Evolutionary conservation across 1,284 basidiomycete species (phyloP).

Genomic region (Papiliotrema nemorosa): DNA sequence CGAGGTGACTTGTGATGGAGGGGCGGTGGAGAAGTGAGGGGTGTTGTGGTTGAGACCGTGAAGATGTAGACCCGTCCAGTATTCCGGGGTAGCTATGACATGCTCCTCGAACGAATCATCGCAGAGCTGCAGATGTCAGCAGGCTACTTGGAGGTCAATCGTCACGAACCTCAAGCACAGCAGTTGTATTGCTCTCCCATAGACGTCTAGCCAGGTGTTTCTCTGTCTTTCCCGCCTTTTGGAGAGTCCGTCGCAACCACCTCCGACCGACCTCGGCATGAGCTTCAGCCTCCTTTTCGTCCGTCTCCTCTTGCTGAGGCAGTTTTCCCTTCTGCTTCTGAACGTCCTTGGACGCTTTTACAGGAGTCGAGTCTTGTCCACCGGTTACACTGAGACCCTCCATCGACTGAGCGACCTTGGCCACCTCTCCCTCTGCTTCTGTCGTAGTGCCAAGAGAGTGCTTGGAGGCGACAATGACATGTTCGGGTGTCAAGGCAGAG

Average conservation of each 20-base stretch:
- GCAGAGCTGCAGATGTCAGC: constrained; percentile 63
- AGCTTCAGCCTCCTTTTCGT: constrained; percentile 27
- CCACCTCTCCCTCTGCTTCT: constrained; percentile 13
- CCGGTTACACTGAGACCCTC: constrained; percentile 12
- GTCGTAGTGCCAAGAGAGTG: constrained; percentile 68
- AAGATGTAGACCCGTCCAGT: constrained; percentile 86
- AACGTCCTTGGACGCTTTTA: constrained; percentile 8
- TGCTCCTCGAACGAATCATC: constrained; percentile 98
- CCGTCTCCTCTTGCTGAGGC: constrained; percentile 3
- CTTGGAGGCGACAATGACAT: constrained; percentile 87
- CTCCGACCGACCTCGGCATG: constrained; percentile 48
- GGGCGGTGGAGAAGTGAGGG: constrained; percentile 69
- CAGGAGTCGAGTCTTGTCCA: too few species aligned
- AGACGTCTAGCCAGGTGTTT: constrained; percentile 69
- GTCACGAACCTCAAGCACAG: constrained; percentile 75
- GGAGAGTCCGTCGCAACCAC: constrained; percentile 78
- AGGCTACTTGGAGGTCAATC: neutral
- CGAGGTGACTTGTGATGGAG: constrained; percentile 64
- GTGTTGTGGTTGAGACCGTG: constrained; percentile 83
- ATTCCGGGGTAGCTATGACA: constrained; percentile 75
- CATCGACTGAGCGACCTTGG: neutral
- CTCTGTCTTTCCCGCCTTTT: constrained; percentile 62
- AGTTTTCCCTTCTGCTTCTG: constrained; percentile 4
- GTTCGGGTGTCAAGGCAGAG: constrained; percentile 69
- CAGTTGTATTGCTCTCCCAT: constrained; percentile 83